Conservation (phyloP, 1,284 basidiomycete genomes). For the Cryptococcus sp. region DNA sequence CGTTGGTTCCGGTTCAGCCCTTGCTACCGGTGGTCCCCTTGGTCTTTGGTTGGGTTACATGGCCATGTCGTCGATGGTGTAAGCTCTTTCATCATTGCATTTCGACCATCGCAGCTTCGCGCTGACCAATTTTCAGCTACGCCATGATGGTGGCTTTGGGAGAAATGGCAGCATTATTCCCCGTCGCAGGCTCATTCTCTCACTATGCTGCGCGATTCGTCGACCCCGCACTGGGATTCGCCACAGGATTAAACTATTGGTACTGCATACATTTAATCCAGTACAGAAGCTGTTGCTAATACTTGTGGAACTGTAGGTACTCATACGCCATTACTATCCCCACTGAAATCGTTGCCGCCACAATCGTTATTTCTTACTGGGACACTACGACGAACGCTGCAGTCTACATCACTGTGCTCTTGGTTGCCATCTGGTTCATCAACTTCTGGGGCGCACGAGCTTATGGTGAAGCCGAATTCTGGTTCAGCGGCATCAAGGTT, state of each 20-base stretch:
- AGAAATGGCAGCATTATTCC: constrained; percentile 54
- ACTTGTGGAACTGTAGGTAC: constrained; percentile 35
- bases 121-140: constrained; percentile 22
- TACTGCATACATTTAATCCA: no score
- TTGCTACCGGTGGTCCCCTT: constrained; percentile 56
- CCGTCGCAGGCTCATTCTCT: constrained; percentile 50
- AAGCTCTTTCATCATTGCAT: constrained; percentile 6
- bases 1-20: constrained; percentile 56
- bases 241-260: constrained; percentile 11
- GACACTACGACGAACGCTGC: constrained; percentile 46
- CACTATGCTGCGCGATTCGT: constrained; percentile 56
- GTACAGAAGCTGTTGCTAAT: no score
- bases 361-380: constrained; percentile 54
- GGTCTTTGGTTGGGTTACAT: constrained; percentile 52
- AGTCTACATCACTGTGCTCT: constrained; percentile 54
- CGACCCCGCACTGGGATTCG: constrained; percentile 57
- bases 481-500: constrained; percentile 42
- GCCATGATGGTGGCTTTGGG: constrained; percentile 52
- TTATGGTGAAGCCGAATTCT: constrained; percentile 51
- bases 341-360: constrained; percentile 34
- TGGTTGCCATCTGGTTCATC: constrained; percentile 53
- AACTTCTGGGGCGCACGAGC: constrained; percentile 52
- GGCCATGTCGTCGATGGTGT: constrained; percentile 49
- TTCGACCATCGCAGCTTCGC: background rate
- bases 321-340: constrained; percentile 45